Evolutionary conservation across 768 basidiomycete species (phyloP).

Genomic region (Leccinellum albellum): DNA sequence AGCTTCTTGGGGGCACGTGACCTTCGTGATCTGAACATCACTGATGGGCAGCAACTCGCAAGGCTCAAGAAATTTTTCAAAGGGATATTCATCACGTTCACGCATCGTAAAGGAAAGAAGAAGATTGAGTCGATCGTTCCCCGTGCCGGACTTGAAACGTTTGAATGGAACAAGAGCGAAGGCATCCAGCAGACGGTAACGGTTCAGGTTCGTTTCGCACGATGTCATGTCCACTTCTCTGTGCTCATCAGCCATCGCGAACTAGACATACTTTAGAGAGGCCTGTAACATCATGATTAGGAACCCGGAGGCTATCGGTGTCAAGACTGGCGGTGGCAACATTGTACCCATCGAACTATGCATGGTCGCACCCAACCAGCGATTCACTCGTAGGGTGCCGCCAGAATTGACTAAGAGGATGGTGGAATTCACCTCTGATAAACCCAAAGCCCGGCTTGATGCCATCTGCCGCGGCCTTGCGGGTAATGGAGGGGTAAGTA

Average conservation of each 20-base stretch:
- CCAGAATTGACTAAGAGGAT: slow-evolving; percentile 36
- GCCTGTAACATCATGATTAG: slow-evolving; percentile 32
- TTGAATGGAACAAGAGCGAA: slow-evolving; percentile 34
- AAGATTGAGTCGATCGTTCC: slow-evolving; percentile 37
- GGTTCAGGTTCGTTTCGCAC: slow-evolving; percentile 34
- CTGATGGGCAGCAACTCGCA: slow-evolving; percentile 24
- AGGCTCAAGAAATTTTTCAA: slow-evolving; percentile 39
- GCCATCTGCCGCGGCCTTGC: slow-evolving; percentile 35
- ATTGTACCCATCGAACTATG: slow-evolving; percentile 52
- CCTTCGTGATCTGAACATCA: slow-evolving; percentile 30
- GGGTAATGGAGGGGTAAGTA: slow-evolving; percentile 20
- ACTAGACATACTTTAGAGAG: slow-evolving; percentile 40
- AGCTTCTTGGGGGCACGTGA: slow-evolving; percentile 23
- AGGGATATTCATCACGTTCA: slow-evolving; percentile 32
- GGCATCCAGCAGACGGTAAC: slow-evolving; percentile 27
- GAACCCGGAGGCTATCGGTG: slow-evolving; percentile 37
- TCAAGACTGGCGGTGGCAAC: slow-evolving; percentile 33
- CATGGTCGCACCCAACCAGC: slow-evolving; percentile 41
- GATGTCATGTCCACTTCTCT: neutral
- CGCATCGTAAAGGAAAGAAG: slow-evolving; percentile 23
- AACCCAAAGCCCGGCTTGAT: slow-evolving; percentile 39
- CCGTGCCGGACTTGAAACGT: slow-evolving; percentile 37
- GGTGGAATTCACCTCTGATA: slow-evolving; percentile 47
- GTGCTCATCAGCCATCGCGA: neutral
- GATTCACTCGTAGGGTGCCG: slow-evolving; percentile 44